A percentile compares a stretch with the other conserved stretches of the same genome.
Evolutionary conservation across 164 flowering plant genomes (phyloP).

Genomic region (Vitis rotundifolia): DNA sequence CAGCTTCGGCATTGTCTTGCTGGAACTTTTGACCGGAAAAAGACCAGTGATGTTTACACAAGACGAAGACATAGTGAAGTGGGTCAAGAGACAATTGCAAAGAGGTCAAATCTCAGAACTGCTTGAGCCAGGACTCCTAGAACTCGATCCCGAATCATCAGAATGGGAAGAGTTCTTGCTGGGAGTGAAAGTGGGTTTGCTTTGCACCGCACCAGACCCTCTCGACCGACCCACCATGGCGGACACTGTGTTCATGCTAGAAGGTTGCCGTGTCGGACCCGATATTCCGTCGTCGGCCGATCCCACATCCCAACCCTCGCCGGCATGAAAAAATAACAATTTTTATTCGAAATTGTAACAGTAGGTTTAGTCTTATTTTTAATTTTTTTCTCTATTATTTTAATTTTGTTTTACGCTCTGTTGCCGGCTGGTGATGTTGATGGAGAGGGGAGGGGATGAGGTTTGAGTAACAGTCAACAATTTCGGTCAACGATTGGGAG

Average conservation of each 20-base stretch:
- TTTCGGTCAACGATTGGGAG: conserved; percentile 17
- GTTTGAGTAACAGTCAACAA: background rate
- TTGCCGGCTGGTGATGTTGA: background rate
- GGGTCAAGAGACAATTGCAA: conserved; percentile 95
- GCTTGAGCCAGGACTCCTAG: conserved; percentile 83
- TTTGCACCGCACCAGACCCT: conserved; percentile 89
- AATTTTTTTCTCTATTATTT: too few relatives aligned
- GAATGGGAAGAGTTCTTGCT: conserved; percentile 98
- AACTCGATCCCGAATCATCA: conserved; percentile 92
- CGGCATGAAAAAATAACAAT: conserved; percentile 31
- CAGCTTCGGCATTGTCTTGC: conserved; percentile 85
- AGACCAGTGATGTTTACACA: conserved; percentile 79
- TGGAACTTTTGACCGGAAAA: conserved; percentile 82
- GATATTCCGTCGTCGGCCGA: conserved; percentile 80
- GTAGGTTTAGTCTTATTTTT: background rate
- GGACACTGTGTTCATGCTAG: conserved; percentile 94
- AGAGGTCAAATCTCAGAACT: conserved; percentile 79
- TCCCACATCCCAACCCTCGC: conserved; percentile 77
- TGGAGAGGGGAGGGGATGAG: background rate
- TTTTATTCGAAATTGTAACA: conserved; percentile 3
- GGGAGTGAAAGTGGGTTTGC: conserved; percentile 85
- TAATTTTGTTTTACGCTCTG: background rate
- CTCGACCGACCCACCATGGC: conserved; percentile 85
- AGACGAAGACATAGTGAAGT: conserved; percentile 94
- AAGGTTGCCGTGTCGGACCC: conserved; percentile 91